Base-by-base conservation (phyloP, 495 filamentous ascomycete genomes). In the Podospora anserina region DNA sequence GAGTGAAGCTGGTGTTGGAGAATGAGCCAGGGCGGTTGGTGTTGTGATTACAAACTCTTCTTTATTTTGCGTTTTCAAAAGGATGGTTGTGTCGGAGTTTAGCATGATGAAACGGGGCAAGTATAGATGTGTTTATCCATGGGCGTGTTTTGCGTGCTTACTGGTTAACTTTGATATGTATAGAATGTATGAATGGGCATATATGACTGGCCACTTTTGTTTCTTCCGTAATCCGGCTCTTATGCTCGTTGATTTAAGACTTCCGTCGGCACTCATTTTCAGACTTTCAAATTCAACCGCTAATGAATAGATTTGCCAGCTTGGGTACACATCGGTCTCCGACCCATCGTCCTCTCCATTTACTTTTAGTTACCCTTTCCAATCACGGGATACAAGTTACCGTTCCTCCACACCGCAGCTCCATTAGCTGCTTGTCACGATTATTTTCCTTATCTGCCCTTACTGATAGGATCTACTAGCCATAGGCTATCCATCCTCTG, bases 1-100 rank as follows among this genome's bases (percentile, higher is more conserved):
- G 91, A 61, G 82, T 97, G 49, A 96, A 96, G 86, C 80, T 81
- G 20, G 84, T 93, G 26, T 79, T 99, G 72, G 94, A 95, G 79
- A 84, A 82, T 59, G 91, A 97, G 79, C 93, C 95, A 18, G 93
- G 89, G 19, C 83, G 89, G 64, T 79, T 98, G 61, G 88, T 98
- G 60, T 80, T 88, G 69, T 90, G 65, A 75, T 28, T 20, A 59
- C 5, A 18, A 18, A 27, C 7, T 20, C 26, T 59, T 19, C 26
- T 59, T 18, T 59, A 23, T n/a, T 59, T 59, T 59, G 19, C 13
- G 13, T 59, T 59, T 59, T 18, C 7, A 59, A 20, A 59, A 59
- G 19, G 26, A 59, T 59, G 26, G 56, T 1, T 59, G 56, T 59
- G 16, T 59, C 3, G 19, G 56, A 27, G 26, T 20, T 20, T 59